Base-by-base conservation (phyloP, 2,329 filamentous ascomycete genomes). In the Blastomyces parvus region DNA sequence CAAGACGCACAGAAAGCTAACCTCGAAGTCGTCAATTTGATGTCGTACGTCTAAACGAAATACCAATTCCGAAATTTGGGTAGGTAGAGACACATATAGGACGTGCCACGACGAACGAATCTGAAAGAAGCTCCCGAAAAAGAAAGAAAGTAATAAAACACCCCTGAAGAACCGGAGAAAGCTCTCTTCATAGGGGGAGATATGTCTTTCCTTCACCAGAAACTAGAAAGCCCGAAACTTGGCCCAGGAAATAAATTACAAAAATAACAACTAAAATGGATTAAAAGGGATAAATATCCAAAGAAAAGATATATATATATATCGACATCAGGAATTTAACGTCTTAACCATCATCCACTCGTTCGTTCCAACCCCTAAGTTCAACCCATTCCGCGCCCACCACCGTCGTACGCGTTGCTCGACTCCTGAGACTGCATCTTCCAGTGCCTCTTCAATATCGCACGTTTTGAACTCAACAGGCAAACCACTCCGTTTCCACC, bases 391-490 rank as follows among this genome's bases (percentile, higher is more conserved):
- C 67, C 82, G 79, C 30, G 89, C 88, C 93, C 93, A 97, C 93
- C 93, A 97, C 66, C 83, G 81, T 63, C 90, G 81, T 22, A 96
- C 90, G 46, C 83, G 83, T 67, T 86, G 85, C 66, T 91, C 88
- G 62, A 88, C 86, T 4, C 80, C 84, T 46, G 85, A 84, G 3
- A 93, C 84, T 27, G 90, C 90, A 73, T 96, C 92, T 73, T 97
- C 92, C 48, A 97, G 81, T 0, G 92, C 92, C 76, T 97, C 93
- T 74, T 97, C 92, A 65, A 97, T 94, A 74, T 96, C 91, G 74
- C 91, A 96, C 0, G 91, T 96, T 74, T 93, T 92, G 76, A 96
- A 97, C 74, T 96, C 91, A 33, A 97, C 91, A 61, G 84, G 83
- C 68, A 92, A 82, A 0, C 86, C 85, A 44, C 77, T 80, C 40